These are phyloP conservation scores for Spongospora subterranea DNA, from an alignment of 208 protist species.

Conservation along the genomic window DNA sequence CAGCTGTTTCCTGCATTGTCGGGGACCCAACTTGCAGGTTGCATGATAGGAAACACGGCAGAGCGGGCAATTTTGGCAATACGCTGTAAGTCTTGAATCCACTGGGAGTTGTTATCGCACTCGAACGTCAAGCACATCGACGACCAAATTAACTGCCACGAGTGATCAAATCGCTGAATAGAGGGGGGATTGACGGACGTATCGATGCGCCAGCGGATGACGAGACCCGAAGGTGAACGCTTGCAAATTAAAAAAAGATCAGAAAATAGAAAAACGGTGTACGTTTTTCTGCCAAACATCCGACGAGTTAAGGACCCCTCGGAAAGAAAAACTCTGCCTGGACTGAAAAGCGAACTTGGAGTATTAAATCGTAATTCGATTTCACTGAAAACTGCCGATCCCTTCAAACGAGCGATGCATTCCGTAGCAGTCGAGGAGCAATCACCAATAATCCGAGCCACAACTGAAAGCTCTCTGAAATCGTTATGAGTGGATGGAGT, in stretches of 20 bases:
- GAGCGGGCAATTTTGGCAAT: background rate
- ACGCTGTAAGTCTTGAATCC: constrained; percentile 6
- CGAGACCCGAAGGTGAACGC: background rate
- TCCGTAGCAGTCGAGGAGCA: background rate
- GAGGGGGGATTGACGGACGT: background rate
- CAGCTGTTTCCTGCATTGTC: background rate
- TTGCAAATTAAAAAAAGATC: constrained; percentile 34
- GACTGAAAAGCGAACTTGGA: background rate
- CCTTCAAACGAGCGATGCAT: constrained; percentile 6
- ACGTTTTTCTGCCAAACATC: constrained; percentile 23
- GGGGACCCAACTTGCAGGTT: background rate
- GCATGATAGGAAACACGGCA: background rate
- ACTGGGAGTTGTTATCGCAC: background rate
- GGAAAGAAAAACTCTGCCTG: background rate
- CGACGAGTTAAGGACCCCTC: background rate
- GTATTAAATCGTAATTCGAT: background rate
- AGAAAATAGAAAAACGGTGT: background rate
- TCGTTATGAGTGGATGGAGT: background rate
- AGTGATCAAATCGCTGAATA: background rate
- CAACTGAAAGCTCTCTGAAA: background rate
- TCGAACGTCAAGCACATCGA: constrained; percentile 26
- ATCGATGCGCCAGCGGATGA: constrained; percentile 7
- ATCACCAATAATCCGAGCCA: background rate
- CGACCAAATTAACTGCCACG: background rate
- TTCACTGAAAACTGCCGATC: background rate